A percentile compares a stretch with the other conserved stretches of the same genome.
Conservation (phyloP, 257 asterid species). For the Euphrasia confusa region DNA sequence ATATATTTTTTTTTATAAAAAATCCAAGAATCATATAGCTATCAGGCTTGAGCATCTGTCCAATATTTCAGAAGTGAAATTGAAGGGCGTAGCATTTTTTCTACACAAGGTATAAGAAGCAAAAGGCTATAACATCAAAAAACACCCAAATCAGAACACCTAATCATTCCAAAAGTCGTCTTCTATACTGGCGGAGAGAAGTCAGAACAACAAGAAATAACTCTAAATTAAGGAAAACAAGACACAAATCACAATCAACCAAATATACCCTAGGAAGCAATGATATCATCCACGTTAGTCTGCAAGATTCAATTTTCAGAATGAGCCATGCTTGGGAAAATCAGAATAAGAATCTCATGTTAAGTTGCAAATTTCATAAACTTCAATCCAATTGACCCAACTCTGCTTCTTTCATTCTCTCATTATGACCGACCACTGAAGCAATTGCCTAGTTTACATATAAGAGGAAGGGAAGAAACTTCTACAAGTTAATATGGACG, state of each 20-base stretch:
- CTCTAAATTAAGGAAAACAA: neutral
- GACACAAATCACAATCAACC: conserved; percentile 17
- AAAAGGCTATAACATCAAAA: conserved; percentile 8
- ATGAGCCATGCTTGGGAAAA: neutral
- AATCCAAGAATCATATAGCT: neutral
- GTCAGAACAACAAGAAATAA: conserved; percentile 12
- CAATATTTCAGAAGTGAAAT: neutral
- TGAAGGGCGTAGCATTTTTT: neutral
- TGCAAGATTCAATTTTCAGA: neutral
- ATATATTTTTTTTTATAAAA: neutral
- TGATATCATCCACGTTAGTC: conserved; percentile 10
- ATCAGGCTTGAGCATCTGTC: conserved; percentile 20
- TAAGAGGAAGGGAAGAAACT: neutral
- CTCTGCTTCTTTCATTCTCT: conserved; percentile 14
- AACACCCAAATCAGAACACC: conserved; percentile 1
- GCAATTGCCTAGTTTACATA: conserved; percentile 11
- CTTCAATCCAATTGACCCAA: conserved; percentile 5
- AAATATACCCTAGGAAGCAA: conserved; percentile 4
- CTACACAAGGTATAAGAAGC: conserved; percentile 12
- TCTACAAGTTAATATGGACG: conserved; percentile 13
- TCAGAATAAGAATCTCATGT: neutral
- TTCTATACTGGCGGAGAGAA: neutral
- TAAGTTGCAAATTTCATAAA: neutral
- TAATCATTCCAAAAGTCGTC: neutral
- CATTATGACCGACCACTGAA: neutral